Evolutionary conservation across 305 asterid species (phyloP), one percentile per base, ranked within the genome.

Genomic region (Fraxinus ornus): DNA sequence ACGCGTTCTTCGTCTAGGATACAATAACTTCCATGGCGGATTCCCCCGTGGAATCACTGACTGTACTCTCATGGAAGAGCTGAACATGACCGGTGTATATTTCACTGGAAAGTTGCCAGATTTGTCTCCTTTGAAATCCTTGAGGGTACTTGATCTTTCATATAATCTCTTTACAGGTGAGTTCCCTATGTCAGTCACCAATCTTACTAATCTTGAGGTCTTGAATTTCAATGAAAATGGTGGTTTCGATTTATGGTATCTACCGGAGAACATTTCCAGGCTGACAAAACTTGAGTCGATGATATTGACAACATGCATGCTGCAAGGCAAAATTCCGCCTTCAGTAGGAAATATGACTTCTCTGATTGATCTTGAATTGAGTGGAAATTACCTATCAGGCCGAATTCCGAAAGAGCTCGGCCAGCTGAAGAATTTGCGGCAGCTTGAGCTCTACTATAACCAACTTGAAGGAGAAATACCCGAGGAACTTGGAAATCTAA

Each of bases 381-480:
- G 92, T 33, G 99, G 97, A 0, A 95, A 95, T 76, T 85, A 75
- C 62, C 83, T 95, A 19, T 74, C 15, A 0, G 99, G 99, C 1
- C 82, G 37, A 26, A 36, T 95, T 15, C 99, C 98, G 0, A 76
- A 9, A 0, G 97, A 93, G 74, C 72, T 95, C 5, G 97, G 98
- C 36, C 36, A 19, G 76, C 83, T 95, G 19, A 82, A 76, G 74
- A 95, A 92, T 44, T 78, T 95, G 86, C 73, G 77, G 83, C 89
- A 82, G 85, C 94, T 95, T 52, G 99, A 95, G 91, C 97, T 95
- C 26, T 95, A 93, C 28, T 95, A 95, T 80, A 95, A 95, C 78
- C 74, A 71, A 77, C 92, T 95, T 2, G 91, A 89, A 4, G 98
- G 99, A 0, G 93, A 90, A 77, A 91, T 95, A 3, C 99, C 98